Evolutionary conservation across 768 basidiomycete species (phyloP).

Genomic region (Agaricus blazei): DNA sequence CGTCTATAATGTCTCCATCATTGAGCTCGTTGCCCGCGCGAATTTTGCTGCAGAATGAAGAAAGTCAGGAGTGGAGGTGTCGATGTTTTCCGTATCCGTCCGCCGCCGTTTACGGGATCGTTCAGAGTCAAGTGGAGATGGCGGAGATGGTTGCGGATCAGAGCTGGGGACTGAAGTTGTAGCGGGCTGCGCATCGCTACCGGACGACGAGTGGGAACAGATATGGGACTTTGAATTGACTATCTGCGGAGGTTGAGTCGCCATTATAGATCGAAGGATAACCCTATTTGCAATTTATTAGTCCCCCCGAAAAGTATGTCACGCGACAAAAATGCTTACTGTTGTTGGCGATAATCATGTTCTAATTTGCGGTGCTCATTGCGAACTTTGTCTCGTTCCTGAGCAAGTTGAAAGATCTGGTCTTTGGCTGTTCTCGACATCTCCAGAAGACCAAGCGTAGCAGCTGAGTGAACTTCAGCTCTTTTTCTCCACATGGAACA

Average conservation of each 20-base stretch:
- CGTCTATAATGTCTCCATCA: not conserved
- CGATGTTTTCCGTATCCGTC: not conserved
- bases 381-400: slow-evolving; percentile 32
- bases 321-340: not conserved
- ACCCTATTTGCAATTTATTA: not conserved
- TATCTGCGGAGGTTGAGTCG: not conserved
- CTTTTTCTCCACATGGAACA: slow-evolving; percentile 43
- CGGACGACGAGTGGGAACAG: not conserved
- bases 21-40: not conserved
- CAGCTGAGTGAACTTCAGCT: slow-evolving; percentile 45
- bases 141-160: not conserved
- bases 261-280: not conserved
- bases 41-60: not conserved
- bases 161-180: no score
- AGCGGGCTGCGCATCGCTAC: not conserved
- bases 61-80: not conserved
- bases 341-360: slow-evolving; percentile 22
- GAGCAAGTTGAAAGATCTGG: slow-evolving; percentile 31
- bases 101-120: slow-evolving; percentile 3
- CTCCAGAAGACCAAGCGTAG: slow-evolving; percentile 40
- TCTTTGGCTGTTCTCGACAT: slow-evolving; percentile 37
- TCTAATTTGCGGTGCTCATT: slow-evolving; percentile 10
- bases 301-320: not conserved
- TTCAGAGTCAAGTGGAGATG: not conserved
- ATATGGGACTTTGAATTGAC: not conserved